phyloP scores from a whole-genome alignment of 768 basidiomycete genomes.

The Russula earlei region DNA sequence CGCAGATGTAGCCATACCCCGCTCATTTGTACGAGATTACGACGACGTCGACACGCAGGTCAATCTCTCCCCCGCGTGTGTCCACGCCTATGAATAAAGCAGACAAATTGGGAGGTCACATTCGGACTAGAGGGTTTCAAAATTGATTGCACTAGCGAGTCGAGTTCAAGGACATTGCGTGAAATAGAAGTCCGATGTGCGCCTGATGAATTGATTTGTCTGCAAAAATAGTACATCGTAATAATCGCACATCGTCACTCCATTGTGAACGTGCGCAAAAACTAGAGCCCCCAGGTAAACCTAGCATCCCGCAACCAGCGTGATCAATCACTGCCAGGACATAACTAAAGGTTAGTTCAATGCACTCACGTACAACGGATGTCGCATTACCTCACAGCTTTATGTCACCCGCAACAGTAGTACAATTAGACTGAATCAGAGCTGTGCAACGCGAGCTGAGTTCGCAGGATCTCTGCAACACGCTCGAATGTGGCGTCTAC shows the following conservation, averaged over 20 bases:
- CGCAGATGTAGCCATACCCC: not conserved
- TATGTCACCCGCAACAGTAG: not conserved
- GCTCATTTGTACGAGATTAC: not conserved
- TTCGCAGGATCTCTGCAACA: slow-evolving; percentile 16
- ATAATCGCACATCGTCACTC: too few species aligned
- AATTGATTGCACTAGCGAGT: not conserved
- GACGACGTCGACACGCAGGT: not conserved
- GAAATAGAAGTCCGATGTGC: too few species aligned
- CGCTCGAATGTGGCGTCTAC: slow-evolving; percentile 30
- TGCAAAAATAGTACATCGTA: too few species aligned
- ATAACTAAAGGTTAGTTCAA: not conserved
- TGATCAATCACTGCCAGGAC: too few species aligned
- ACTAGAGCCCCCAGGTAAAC: too few species aligned
- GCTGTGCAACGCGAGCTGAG: not conserved
- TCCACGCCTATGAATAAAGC: not conserved
- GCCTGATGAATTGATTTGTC: too few species aligned
- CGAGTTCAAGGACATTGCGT: not conserved
- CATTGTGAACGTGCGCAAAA: too few species aligned
- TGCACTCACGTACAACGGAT: not conserved
- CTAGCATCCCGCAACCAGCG: not conserved
- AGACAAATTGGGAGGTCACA: slow-evolving; percentile 7
- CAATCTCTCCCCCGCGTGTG: not conserved
- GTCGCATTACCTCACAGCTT: not conserved
- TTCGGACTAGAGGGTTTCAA: slow-evolving; percentile 8
- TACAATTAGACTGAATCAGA: too few species aligned